These are phyloP conservation scores for Sarocladiaceae sp. DNA, from an alignment of 2,329 filamentous ascomycete genomes.

Conservation along the genomic window DNA sequence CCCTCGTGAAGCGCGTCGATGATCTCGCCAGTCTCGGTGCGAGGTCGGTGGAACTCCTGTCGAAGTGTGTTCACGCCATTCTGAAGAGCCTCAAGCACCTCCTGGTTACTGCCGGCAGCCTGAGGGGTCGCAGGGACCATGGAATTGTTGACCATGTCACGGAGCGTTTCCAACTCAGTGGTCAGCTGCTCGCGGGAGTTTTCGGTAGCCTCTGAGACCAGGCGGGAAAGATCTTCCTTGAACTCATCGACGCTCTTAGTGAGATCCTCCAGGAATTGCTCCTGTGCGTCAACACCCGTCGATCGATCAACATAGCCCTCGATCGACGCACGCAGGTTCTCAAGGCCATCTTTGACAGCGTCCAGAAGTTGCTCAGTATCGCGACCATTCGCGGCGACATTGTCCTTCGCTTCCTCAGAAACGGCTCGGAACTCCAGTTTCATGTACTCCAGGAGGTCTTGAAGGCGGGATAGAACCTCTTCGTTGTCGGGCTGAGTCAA, in stretches of 20 bases:
- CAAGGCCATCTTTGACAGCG: slow-evolving; percentile 80
- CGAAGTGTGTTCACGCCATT: slow-evolving; percentile 70
- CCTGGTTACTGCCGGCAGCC: slow-evolving; percentile 42
- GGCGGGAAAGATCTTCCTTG: slow-evolving; percentile 59
- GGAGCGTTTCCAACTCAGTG: slow-evolving; percentile 74
- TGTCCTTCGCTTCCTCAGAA: slow-evolving; percentile 65
- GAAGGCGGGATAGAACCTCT: slow-evolving; percentile 48
- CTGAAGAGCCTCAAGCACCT: slow-evolving; percentile 64
- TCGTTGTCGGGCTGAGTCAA: slow-evolving; percentile 29
- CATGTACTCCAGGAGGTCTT: slow-evolving; percentile 60
- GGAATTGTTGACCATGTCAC: slow-evolving; percentile 67
- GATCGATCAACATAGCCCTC: slow-evolving; percentile 73
- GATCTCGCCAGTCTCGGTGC: slow-evolving; percentile 72
- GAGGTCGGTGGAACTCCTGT: slow-evolving; percentile 62
- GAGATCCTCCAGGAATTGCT: slow-evolving; percentile 70
- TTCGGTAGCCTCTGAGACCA: slow-evolving; percentile 38
- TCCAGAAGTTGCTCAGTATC: slow-evolving; percentile 87
- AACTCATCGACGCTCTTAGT: slow-evolving; percentile 59
- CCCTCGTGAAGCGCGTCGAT: slow-evolving; percentile 87
- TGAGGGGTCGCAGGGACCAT: slow-evolving; percentile 54
- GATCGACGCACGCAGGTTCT: slow-evolving; percentile 72
- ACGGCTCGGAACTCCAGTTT: slow-evolving; percentile 52
- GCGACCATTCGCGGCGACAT: slow-evolving; percentile 68
- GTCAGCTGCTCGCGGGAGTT: slow-evolving; percentile 58
- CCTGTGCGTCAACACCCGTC: slow-evolving; percentile 61